These are phyloP conservation scores for Pythium aquatile DNA, from an alignment of 352 stramenopile species.

Conservation along the genomic window DNA sequence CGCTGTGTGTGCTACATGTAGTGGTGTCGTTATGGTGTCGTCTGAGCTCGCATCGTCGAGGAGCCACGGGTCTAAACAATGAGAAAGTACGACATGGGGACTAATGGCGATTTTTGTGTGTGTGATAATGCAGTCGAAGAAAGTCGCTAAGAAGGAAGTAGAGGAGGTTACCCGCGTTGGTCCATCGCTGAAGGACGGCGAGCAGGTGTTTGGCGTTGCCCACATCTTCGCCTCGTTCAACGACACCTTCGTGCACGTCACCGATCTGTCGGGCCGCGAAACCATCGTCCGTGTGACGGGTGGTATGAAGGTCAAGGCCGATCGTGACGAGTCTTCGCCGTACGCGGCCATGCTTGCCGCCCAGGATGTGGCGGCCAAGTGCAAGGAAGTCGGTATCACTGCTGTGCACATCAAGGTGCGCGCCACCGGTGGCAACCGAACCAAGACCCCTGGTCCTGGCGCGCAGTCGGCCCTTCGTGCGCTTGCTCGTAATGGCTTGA, in stretches of 20 bases:
- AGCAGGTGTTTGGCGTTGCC: constrained; percentile 99
- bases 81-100: neutral
- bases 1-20: neutral
- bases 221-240: constrained; percentile 99
- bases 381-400: constrained; percentile 98
- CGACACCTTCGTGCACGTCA: constrained; percentile 99
- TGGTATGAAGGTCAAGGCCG: constrained; percentile 99
- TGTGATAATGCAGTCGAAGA: constrained; percentile 59
- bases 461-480: constrained; percentile 98
- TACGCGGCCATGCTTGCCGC: constrained; percentile 99
- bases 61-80: neutral
- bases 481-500: constrained; percentile 98
- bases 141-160: constrained; percentile 87
- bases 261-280: constrained; percentile 98
- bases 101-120: neutral
- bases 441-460: constrained; percentile 97
- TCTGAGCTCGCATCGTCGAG: neutral
- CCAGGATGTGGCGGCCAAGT: constrained; percentile 97
- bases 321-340: constrained; percentile 99
- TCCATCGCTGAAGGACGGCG: constrained; percentile 94
- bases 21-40: neutral
- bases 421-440: constrained; percentile 98
- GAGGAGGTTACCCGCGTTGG: constrained; percentile 92
- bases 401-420: constrained; percentile 99
- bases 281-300: constrained; percentile 99